phyloP scores from a whole-genome alignment of 805 yeast genomes.

The Starmerella floricola region DNA sequence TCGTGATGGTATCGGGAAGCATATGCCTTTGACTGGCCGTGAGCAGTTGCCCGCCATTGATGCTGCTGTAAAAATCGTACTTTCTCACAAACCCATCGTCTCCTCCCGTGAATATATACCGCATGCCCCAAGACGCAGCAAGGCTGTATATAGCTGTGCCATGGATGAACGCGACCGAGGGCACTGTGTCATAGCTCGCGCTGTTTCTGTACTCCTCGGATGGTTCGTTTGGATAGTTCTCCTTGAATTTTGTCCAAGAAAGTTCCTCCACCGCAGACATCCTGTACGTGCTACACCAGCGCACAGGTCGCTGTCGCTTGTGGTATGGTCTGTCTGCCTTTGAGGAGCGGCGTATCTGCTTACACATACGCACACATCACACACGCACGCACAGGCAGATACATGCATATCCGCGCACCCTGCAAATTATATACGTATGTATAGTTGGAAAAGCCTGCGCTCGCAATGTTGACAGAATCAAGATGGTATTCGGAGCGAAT shows the following conservation, averaged over 20 bases:
- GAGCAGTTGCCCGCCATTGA: slow-evolving; percentile 74
- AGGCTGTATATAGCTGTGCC: slow-evolving; percentile 65
- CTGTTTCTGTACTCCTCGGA: background rate
- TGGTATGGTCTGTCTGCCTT: too few species aligned
- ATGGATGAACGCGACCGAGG: slow-evolving; percentile 81
- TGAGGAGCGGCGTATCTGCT: too few species aligned
- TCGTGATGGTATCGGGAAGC: slow-evolving; percentile 69
- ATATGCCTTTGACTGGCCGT: slow-evolving; percentile 88
- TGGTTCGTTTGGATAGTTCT: slow-evolving; percentile 7
- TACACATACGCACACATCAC: too few species aligned
- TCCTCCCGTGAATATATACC: slow-evolving; percentile 87
- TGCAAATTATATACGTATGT: too few species aligned
- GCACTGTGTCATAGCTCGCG: slow-evolving; percentile 49
- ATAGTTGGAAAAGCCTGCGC: too few species aligned
- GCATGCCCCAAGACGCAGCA: slow-evolving; percentile 65
- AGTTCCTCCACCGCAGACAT: background rate
- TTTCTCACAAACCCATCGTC: slow-evolving; percentile 88
- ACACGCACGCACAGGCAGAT: too few species aligned
- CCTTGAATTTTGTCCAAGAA: slow-evolving; percentile 8
- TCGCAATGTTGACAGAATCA: too few species aligned
- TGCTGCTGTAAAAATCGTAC: slow-evolving; percentile 72
- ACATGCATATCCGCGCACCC: too few species aligned
- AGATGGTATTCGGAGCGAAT: too few species aligned
- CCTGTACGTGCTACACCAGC: too few species aligned
- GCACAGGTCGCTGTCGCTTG: too few species aligned